Evolutionary conservation across 1,284 basidiomycete species (phyloP), one percentile per base, ranked within the genome.

Genomic region (Entoloma clypeatum): DNA sequence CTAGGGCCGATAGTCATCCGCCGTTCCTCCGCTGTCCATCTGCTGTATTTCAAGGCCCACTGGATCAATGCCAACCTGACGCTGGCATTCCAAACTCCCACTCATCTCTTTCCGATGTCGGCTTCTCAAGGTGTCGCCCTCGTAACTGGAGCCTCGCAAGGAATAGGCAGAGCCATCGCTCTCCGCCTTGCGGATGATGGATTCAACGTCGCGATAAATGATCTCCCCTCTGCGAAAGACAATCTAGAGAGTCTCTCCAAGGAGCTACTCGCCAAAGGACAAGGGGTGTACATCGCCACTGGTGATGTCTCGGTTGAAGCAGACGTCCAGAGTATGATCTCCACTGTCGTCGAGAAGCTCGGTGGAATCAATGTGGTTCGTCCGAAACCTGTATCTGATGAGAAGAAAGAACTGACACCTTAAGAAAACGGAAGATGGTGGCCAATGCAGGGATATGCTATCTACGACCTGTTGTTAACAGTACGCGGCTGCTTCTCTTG

Each of bases 401-500:
- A 21, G 14, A 25, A 11, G 19, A 18, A n/a, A 13, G 8, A 7
- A 1, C 22, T 18, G 6, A 14, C 4, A 4, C 18, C 24, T n/a
- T n/a, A n/a, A n/a, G n/a, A n/a, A n/a, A n/a, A n/a, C 13, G n/a
- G 14, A 17, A 58, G 55, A 52, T 55, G 53, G 49, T 58, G n/a
- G 56, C 56, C 2, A 58, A 58, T 25, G 56, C 56, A 10, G 55
- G 56, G 7, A 44, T 51, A 13, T 39, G 27, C 14, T 29, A 43
- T 7, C 24, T 37, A 1, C 44, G 42, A 13, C 39, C 41, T 1
- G 39, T 58, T n/a, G 29, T 48, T 1, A 50, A 55, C n/a, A 50
- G 53, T 57, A 40, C 7, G 49, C 39, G n/a, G 4, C 18, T 4
- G 29, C n/a, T 39, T 9, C 7, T 5, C 16, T 30, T 8, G 11